These are phyloP conservation scores for Cynanchum wilfordii DNA, from an alignment of 257 asterid genomes.

Conservation along the genomic window DNA sequence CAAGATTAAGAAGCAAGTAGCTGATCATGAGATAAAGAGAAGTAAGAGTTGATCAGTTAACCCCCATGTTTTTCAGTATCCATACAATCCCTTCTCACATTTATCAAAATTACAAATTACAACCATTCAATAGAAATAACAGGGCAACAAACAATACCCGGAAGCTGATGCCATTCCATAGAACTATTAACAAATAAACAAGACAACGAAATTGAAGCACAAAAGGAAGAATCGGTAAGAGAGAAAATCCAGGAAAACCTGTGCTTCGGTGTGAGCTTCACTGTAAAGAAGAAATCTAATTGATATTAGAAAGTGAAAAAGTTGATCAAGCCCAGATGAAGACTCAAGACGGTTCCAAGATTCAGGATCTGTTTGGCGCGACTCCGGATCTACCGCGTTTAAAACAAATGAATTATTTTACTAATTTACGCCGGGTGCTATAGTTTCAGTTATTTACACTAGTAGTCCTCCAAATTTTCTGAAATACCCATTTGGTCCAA, in stretches of 20 bases:
- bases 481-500: not conserved
- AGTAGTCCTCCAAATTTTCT: not conserved
- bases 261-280: not conserved
- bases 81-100: not conserved
- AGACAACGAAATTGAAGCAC: not conserved
- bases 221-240: not conserved
- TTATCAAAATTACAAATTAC: not conserved
- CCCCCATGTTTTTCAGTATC: not conserved
- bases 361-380: constrained; percentile 21
- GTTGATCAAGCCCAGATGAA: not conserved
- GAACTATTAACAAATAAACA: not conserved
- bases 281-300: not conserved
- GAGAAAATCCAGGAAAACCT: not conserved
- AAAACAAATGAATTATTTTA: not conserved
- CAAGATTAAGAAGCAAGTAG: not conserved
- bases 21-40: not conserved
- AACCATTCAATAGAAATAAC: not conserved
- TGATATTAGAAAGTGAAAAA: not conserved
- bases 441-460: not conserved
- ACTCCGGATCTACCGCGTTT: constrained; percentile 17
- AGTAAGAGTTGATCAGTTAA: not conserved
- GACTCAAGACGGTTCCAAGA: not conserved
- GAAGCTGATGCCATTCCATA: not conserved
- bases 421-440: not conserved
- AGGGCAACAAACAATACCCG: not conserved